A percentile compares a stretch with the other conserved stretches of the same genome.
These are phyloP conservation scores for Gastrodia elata DNA, from an alignment of 106 monocot genomes.

Conservation along the genomic window DNA sequence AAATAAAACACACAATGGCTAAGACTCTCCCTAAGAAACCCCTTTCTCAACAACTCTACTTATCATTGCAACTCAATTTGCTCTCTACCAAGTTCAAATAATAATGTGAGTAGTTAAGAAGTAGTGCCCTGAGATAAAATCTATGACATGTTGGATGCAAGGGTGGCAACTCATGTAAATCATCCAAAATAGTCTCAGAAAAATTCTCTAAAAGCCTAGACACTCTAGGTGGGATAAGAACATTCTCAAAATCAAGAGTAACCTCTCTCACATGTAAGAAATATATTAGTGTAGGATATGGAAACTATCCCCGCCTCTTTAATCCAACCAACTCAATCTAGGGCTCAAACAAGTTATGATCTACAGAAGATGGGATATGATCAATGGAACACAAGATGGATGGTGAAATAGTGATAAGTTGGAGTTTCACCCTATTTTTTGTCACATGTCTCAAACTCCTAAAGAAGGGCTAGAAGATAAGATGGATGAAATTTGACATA, in stretches of 20 bases:
- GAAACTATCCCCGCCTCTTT: too few relatives aligned
- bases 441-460: too few relatives aligned
- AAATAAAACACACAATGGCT: background rate
- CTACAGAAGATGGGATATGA: too few relatives aligned
- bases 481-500: too few relatives aligned
- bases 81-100: background rate
- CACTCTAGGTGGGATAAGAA: background rate
- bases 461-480: too few relatives aligned
- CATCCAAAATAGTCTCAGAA: background rate
- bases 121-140: background rate
- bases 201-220: background rate
- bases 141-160: background rate
- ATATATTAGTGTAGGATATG: background rate
- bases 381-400: too few relatives aligned
- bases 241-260: background rate
- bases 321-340: too few relatives aligned
- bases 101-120: background rate
- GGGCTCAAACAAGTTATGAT: too few relatives aligned
- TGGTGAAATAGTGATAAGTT: background rate
- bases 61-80: background rate
- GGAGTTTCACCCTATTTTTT: background rate
- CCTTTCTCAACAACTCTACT: background rate
- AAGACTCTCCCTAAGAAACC: background rate
- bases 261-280: background rate
- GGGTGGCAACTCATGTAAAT: background rate